These are phyloP conservation scores for Kluyveromyces marxianus DNA, from an alignment of 1,139 yeast genomes.

Conservation along the genomic window DNA sequence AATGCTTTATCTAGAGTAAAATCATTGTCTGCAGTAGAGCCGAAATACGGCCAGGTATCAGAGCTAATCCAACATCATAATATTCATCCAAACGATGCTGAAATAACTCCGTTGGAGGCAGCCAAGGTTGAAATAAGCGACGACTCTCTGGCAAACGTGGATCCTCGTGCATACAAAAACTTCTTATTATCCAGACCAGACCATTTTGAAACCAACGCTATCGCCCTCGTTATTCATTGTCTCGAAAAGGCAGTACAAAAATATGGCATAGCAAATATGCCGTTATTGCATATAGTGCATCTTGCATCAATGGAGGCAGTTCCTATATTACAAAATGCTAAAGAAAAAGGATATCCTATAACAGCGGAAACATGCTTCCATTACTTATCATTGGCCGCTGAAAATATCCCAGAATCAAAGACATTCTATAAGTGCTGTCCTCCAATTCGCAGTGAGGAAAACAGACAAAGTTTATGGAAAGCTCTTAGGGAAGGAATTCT, in stretches of 20 bases:
- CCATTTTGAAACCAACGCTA: conserved; percentile 76
- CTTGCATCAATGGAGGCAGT: conserved; percentile 78
- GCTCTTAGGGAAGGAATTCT: conserved; percentile 61
- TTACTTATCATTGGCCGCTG: conserved; percentile 71
- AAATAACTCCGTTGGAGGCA: conserved; percentile 41
- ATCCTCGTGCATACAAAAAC: conserved; percentile 64
- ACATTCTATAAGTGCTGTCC: conserved; percentile 93
- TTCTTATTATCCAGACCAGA: conserved; percentile 86
- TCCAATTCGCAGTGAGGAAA: conserved; percentile 72
- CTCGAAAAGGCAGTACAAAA: conserved; percentile 34
- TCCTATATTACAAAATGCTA: conserved; percentile 63
- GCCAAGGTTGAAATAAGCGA: conserved; percentile 34
- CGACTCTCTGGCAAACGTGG: conserved; percentile 39
- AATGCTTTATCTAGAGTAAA: conserved; percentile 47
- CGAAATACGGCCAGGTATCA: conserved; percentile 45
- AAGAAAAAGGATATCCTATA: conserved; percentile 37
- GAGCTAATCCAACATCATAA: conserved; percentile 35
- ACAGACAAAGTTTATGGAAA: conserved; percentile 66
- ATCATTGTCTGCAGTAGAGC: conserved; percentile 49
- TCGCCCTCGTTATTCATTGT: conserved; percentile 58
- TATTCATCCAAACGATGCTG: conserved; percentile 10
- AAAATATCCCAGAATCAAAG: conserved; percentile 62
- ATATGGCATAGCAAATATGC: conserved; percentile 28
- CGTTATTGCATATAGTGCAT: conserved; percentile 87
- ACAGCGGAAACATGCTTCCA: conserved; percentile 94